A percentile compares a stretch with the other conserved stretches of the same genome.
These are phyloP conservation scores for Pelagophyceae sp. DNA, from an alignment of 352 stramenopile genomes.

Conservation along the genomic window DNA sequence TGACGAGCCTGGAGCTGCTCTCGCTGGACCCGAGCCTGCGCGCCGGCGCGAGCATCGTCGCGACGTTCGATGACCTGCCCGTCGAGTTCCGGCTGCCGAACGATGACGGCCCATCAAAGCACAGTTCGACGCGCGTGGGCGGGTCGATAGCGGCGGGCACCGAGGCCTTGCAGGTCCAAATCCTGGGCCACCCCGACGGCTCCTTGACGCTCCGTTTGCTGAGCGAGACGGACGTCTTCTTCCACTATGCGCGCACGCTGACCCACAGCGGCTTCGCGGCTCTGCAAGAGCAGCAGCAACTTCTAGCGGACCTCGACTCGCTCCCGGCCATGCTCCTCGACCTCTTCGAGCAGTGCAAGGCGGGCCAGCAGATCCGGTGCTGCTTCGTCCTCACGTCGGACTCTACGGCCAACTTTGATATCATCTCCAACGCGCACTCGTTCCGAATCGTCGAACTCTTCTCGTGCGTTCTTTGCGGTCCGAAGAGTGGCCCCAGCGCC, in stretches of 20 bases:
- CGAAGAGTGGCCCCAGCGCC: too few species aligned
- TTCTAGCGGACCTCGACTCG: background rate
- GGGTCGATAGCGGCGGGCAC: background rate
- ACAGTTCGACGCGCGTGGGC: too few species aligned
- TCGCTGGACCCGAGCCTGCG: background rate
- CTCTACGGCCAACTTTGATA: background rate
- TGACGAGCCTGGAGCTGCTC: background rate
- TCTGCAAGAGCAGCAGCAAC: background rate
- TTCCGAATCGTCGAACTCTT: background rate
- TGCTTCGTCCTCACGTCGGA: background rate
- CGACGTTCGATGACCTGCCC: background rate
- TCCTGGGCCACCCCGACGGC: background rate
- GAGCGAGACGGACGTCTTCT: background rate
- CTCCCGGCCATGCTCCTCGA: background rate
- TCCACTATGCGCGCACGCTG: background rate
- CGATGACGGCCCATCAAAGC: too few species aligned
- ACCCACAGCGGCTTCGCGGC: background rate
- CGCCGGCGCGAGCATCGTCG: background rate
- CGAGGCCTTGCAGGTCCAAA: background rate
- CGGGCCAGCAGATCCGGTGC: background rate
- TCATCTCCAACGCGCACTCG: background rate
- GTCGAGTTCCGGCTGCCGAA: background rate
- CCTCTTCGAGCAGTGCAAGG: background rate
- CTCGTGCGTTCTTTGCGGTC: too few species aligned
- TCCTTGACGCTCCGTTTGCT: background rate